phyloP scores from a whole-genome alignment of 2,329 filamentous ascomycete genomes.

The Fusarium citri region DNA sequence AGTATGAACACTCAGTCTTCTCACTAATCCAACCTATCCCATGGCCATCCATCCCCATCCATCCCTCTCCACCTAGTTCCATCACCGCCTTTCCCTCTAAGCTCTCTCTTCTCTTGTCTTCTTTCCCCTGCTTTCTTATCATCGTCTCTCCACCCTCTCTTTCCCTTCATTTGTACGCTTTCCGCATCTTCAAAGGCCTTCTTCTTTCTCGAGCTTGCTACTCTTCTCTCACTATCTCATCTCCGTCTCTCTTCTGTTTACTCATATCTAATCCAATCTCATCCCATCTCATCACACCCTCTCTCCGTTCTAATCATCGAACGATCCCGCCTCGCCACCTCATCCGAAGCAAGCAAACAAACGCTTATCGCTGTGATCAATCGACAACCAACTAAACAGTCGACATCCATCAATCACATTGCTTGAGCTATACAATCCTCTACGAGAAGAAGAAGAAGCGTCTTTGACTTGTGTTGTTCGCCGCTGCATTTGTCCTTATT shows the following conservation, averaged over 20 bases:
- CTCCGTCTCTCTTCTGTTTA: conserved; percentile 39
- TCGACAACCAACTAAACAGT: conserved; percentile 13
- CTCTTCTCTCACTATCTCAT: conserved; percentile 41
- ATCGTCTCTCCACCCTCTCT: conserved; percentile 49
- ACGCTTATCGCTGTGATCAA: conserved; percentile 42
- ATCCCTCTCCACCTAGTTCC: conserved; percentile 50
- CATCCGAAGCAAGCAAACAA: conserved; percentile 39
- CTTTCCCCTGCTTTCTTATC: conserved; percentile 50
- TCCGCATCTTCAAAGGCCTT: conserved; percentile 51
- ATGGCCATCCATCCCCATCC: conserved; percentile 50
- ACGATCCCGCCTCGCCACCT: conserved; percentile 45
- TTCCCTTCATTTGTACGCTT: conserved; percentile 49
- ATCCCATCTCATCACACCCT: conserved; percentile 16
- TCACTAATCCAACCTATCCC: conserved; percentile 45
- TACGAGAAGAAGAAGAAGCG: conserved; percentile 52
- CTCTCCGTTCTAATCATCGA: conserved; percentile 35
- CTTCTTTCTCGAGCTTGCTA: conserved; percentile 53
- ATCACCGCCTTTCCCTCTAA: conserved; percentile 53
- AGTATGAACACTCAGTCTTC: conserved; percentile 41
- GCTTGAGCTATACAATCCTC: conserved; percentile 32
- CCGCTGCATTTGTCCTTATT: conserved; percentile 33
- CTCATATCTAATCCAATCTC: conserved; percentile 29
- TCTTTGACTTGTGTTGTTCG: conserved; percentile 42
- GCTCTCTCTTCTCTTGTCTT: conserved; percentile 50
- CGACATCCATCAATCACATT: conserved; percentile 31